A percentile compares a stretch with the other conserved stretches of the same genome.
phyloP scores from a whole-genome alignment of 1,284 basidiomycete genomes.

The Ustilago xerochloae region DNA sequence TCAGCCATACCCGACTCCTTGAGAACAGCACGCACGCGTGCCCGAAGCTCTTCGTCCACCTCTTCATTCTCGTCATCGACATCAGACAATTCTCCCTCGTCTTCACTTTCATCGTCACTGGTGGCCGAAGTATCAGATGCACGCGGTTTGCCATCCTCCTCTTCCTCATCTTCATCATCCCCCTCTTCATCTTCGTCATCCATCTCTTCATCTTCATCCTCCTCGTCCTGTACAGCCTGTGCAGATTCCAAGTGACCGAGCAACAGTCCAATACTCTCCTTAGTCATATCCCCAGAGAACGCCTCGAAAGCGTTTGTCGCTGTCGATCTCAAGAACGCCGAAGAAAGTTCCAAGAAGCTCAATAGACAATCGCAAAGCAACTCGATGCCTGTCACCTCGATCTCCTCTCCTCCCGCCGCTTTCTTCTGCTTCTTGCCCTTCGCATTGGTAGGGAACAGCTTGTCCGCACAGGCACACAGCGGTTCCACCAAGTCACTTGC shows the following conservation, averaged over 20 bases:
- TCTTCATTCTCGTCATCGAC: constrained; percentile 71
- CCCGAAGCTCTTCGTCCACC: constrained; percentile 75
- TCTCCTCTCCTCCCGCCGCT: constrained; percentile 67
- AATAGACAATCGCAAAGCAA: constrained; percentile 87
- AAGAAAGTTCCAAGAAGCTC: constrained; percentile 86
- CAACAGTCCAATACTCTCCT: constrained; percentile 83
- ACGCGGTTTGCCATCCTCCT: constrained; percentile 67
- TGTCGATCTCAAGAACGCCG: constrained; percentile 81
- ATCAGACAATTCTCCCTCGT: constrained; percentile 73
- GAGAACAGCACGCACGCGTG: constrained; percentile 81
- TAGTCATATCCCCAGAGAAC: constrained; percentile 77
- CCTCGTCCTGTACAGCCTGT: constrained; percentile 38
- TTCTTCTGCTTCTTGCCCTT: constrained; percentile 64
- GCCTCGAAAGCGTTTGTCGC: constrained; percentile 85
- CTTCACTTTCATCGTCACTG: constrained; percentile 49
- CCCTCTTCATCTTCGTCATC: constrained; percentile 41
- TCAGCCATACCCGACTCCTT: constrained; percentile 78
- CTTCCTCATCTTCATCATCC: constrained; percentile 24
- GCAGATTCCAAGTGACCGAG: constrained; percentile 68
- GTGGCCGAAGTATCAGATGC: constrained; percentile 47
- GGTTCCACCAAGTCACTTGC: constrained; percentile 58
- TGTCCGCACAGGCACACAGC: constrained; percentile 63
- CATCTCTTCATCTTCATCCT: constrained; percentile 18
- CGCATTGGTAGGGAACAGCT: constrained; percentile 39
- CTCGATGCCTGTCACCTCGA: constrained; percentile 77